Base-by-base conservation (phyloP, 805 yeast species). In the Pichia membranifaciens region DNA sequence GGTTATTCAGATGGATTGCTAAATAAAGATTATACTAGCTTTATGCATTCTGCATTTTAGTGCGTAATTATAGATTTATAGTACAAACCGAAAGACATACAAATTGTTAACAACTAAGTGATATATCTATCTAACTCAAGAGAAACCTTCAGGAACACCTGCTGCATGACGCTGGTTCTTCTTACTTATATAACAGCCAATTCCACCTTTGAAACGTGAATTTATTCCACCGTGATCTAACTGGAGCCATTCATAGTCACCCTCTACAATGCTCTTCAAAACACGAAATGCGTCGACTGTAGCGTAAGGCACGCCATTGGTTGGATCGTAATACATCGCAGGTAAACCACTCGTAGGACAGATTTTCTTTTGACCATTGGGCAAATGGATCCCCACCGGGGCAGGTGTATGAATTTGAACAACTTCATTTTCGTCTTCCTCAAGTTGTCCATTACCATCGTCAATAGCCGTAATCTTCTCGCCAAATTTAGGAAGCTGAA, bases 91-190 rank as follows among this genome's bases (percentile, higher is more conserved):
- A n/a, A n/a, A n/a, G 29, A 10, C 29, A 25, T 25, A 8, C 7
- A 25, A 25, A 25, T 25, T 8, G 10, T 25, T 10, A 25, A n/a
- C n/a, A n/a, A n/a, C n/a, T n/a, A n/a, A n/a, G n/a, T n/a, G n/a
- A n/a, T n/a, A n/a, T n/a, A n/a, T n/a, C n/a, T n/a, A n/a, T n/a
- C n/a, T n/a, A n/a, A n/a, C n/a, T 38, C n/a, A 38, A 21, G 17
- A 29, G 64, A 89, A 89, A 7, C 95, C 95, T 45, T 82, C 84
- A 2, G 96, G 96, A 12, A 88, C 96, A 7, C 95, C 96, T 51
- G 76, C 76, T 0, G 96, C 96, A 54, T 81, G 88, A 44, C 74
- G 68, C 20, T 58, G 64, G 10, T 66, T 65, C 51, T 66, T 43
- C 52, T 65, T 51, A 56, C 71, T 62, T 54, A 74, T 43, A 61